Percentiles rank a stretch among this genome's conserved stretches.
These are phyloP conservation scores for Chrysanthemum seticuspe DNA, from an alignment of 129 eudicot species.

Conservation along the genomic window DNA sequence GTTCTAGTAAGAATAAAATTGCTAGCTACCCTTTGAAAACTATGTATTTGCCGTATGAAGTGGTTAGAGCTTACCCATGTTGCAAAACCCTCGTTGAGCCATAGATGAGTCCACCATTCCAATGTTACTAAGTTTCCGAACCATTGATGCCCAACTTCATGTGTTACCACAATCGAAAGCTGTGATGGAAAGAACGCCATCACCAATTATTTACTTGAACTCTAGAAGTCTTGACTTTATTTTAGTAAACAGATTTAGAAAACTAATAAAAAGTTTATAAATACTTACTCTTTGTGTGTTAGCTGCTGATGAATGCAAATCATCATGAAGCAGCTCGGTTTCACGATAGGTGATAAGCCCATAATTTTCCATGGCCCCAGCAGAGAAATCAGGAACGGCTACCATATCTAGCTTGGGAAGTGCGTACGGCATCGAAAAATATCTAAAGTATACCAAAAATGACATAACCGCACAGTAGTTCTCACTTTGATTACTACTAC, in stretches of 20 bases:
- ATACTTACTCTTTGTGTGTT: constrained; percentile 46
- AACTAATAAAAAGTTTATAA: not conserved
- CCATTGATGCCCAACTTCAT: constrained; percentile 66
- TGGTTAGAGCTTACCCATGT: constrained; percentile 44
- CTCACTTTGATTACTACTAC: not conserved
- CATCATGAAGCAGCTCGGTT: constrained; percentile 50
- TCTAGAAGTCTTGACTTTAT: not conserved
- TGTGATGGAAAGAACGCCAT: constrained; percentile 19
- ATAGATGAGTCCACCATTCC: constrained; percentile 76
- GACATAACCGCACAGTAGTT: not conserved
- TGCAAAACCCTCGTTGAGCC: constrained; percentile 71
- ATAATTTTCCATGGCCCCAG: constrained; percentile 66
- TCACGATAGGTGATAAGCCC: constrained; percentile 51
- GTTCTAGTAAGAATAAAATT: constrained; percentile 3
- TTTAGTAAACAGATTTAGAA: too few species aligned
- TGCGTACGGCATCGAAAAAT: constrained; percentile 49
- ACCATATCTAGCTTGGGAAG: constrained; percentile 69
- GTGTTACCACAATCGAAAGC: constrained; percentile 52
- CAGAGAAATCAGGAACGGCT: constrained; percentile 54
- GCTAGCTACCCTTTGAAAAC: too few species aligned
- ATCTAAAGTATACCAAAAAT: constrained; percentile 28
- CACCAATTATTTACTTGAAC: not conserved
- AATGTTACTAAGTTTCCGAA: constrained; percentile 63
- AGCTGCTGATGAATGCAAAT: constrained; percentile 47
- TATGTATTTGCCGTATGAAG: constrained; percentile 1